Evolutionary conservation across 495 filamentous ascomycete genomes (phyloP), one percentile per base, ranked within the genome.

Genomic region (Trypethelium eluteriae): DNA sequence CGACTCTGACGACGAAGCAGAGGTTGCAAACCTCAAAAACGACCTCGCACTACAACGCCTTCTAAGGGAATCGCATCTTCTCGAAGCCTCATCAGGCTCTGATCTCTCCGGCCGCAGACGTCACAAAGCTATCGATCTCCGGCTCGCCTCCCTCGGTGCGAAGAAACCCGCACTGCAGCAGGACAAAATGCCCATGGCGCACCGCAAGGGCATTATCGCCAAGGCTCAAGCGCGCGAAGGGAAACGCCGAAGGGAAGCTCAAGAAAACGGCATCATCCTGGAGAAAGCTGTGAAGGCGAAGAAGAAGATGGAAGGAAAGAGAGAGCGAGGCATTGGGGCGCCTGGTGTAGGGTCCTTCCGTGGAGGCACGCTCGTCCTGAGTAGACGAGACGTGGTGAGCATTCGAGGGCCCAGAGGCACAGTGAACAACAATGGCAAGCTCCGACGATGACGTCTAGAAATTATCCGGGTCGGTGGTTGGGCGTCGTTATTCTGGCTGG

Each of bases 21-120:
- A 90, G 71, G 79, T 81, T 7, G 75, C 78, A 14, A 89, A 90
- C 68, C 79, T 97, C 2, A 93, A 93, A 77, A 94, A 97, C 74
- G 94, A 98, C 71, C 84, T 98, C 34, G 92, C 89, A 10, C 83
- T 98, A 25, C 93, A 97, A 72, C 85, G 92, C 16, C 84, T 98
- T 11, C 85, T 98, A 11, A 81, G 86, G 66, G 94, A 98, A 80
- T 97, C 93, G 1, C 93, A 97, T 77, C 87, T 98, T 44, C 86
- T 98, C 64, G 88, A 92, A 16, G 76, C 81, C 0, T 81, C 85
- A 2, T 73, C 80, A 5, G 79, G 79, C 10, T 82, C 83, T 25
- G n/a, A 39, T 50, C 38, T 53, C 62, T 39, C 68, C 41, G 25
- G 38, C 3, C 84, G 82, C 68, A 84, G 84, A 72, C 81, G 84